Conservation (phyloP, 169 alveolate species). For the Theileria annulata region DNA sequence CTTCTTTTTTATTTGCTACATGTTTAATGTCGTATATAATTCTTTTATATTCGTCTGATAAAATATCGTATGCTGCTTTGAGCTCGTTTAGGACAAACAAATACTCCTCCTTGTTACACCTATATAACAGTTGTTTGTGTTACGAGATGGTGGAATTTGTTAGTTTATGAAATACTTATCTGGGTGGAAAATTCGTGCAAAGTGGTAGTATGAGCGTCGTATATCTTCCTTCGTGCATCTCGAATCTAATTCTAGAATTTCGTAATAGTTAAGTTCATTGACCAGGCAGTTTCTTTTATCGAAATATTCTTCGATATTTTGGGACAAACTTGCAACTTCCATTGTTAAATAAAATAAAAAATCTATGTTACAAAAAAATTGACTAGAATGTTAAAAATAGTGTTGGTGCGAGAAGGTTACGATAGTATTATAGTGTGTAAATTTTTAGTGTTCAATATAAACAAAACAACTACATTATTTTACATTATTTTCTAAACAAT, state of each 20-base stretch:
- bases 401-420: background rate
- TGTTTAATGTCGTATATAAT: slow-evolving; percentile 37
- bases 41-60: slow-evolving; percentile 62
- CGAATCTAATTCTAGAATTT: slow-evolving; percentile 54
- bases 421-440: background rate
- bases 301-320: slow-evolving; percentile 37
- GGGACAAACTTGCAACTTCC: slow-evolving; percentile 20
- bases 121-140: background rate
- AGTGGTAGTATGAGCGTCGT: slow-evolving; percentile 81
- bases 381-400: background rate
- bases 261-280: slow-evolving; percentile 16
- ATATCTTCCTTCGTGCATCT: slow-evolving; percentile 65
- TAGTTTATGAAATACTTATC: slow-evolving; percentile 77
- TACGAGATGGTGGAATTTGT: background rate
- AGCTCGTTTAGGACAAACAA: slow-evolving; percentile 28
- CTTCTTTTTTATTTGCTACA: background rate
- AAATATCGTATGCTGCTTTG: slow-evolving; percentile 45
- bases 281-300: slow-evolving; percentile 6
- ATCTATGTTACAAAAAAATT: background rate
- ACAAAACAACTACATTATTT: background rate
- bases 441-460: background rate
- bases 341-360: background rate
- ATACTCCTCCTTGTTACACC: slow-evolving; percentile 20
- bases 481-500: slow-evolving; percentile 19
- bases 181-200: slow-evolving; percentile 90